phyloP scores from a whole-genome alignment of 352 stramenopile genomes.

The Peronospora destructor region DNA sequence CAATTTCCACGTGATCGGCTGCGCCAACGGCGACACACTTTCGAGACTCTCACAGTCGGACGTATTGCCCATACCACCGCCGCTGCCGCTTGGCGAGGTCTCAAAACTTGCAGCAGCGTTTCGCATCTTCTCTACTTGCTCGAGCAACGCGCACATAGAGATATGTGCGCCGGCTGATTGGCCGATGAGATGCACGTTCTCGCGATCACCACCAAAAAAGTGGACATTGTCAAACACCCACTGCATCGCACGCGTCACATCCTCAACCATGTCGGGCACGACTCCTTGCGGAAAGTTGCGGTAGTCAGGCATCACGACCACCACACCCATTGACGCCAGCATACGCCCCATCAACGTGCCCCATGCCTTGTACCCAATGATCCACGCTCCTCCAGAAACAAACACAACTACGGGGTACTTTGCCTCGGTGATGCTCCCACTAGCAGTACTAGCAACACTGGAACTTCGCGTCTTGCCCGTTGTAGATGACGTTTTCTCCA shows the following conservation, averaged over 20 bases:
- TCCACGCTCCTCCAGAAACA: constrained; percentile 86
- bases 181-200: constrained; percentile 81
- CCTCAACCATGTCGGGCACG: constrained; percentile 87
- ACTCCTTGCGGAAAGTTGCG: constrained; percentile 86
- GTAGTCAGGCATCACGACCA: constrained; percentile 89
- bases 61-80: constrained; percentile 25
- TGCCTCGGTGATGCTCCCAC: constrained; percentile 19
- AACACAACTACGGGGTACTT: constrained; percentile 84
- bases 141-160: constrained; percentile 60
- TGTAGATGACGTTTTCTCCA: constrained; percentile 3
- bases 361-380: constrained; percentile 92
- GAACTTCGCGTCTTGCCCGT: constrained; percentile 12
- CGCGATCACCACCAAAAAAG: constrained; percentile 76
- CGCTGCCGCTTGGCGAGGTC: constrained; percentile 16
- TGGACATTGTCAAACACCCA: constrained; percentile 86
- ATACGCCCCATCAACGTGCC: constrained; percentile 77
- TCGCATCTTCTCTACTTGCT: constrained; percentile 56
- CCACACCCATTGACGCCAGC: constrained; percentile 59
- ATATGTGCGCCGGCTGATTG: constrained; percentile 89
- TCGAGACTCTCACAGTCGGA: constrained; percentile 32
- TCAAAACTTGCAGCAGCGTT: constrained; percentile 8
- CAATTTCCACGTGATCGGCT: constrained; percentile 52
- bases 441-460: constrained; percentile 14
- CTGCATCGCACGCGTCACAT: constrained; percentile 75
- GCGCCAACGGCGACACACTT: constrained; percentile 24